Conservation (phyloP, 1,284 basidiomycete species). For the Microbotryomycetes sp. region DNA sequence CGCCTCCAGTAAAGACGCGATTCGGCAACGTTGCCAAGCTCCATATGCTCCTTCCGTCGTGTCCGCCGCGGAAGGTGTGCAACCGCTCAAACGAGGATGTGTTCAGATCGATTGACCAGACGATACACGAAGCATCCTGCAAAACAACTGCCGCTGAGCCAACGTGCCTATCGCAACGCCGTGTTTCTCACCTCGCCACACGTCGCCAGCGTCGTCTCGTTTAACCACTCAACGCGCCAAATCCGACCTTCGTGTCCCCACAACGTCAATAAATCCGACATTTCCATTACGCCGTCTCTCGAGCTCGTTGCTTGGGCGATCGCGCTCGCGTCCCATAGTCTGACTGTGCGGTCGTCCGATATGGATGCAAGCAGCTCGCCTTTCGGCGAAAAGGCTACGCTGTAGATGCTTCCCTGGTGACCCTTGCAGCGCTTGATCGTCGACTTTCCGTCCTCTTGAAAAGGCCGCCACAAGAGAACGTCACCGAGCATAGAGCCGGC, state of each 20-base stretch:
- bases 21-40: background rate
- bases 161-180: background rate
- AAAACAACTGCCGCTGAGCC: background rate
- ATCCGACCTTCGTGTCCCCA: constrained; percentile 24
- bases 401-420: constrained; percentile 17
- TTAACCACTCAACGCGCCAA: constrained; percentile 14
- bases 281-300: background rate
- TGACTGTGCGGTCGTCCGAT: constrained; percentile 21
- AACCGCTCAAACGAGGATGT: background rate
- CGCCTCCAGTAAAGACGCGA: constrained; percentile 9
- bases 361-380: constrained; percentile 1
- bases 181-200: constrained; percentile 4
- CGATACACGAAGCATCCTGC: constrained; percentile 12
- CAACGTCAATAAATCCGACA: background rate
- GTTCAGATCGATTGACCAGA: background rate
- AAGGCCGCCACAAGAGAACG: constrained; percentile 15
- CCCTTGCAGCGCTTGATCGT: too few species aligned
- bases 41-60: constrained; percentile 21
- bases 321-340: background rate
- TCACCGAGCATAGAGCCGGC: constrained; percentile 15
- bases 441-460: too few species aligned
- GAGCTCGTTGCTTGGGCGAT: background rate
- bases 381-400: constrained; percentile 3
- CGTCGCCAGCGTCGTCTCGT: background rate
- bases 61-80: constrained; percentile 7